phyloP scores from a whole-genome alignment of 306 rosid species.

The Oemleria cerasiformis region DNA sequence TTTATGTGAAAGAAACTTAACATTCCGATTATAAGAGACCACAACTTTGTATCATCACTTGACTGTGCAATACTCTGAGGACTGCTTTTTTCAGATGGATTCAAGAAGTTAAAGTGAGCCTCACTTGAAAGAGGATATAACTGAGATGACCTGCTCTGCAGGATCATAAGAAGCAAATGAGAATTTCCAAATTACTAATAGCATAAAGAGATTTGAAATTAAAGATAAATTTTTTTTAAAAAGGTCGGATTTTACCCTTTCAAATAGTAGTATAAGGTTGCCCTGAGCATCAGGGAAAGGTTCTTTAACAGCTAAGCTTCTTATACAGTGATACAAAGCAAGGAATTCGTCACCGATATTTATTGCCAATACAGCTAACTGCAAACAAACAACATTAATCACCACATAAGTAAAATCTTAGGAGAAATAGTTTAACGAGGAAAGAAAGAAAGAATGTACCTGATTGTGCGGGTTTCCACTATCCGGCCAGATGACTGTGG shows the following conservation, averaged over 20 bases:
- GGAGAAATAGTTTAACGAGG: background rate
- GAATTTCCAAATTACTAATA: conserved; percentile 19
- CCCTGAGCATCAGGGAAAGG: conserved; percentile 95
- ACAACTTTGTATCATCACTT: conserved; percentile 43
- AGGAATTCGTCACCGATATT: conserved; percentile 89
- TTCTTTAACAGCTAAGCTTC: conserved; percentile 84
- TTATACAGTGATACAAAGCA: conserved; percentile 87
- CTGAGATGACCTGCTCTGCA: conserved; percentile 78
- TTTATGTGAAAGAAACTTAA: conserved; percentile 72
- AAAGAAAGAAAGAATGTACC: conserved; percentile 36
- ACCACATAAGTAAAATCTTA: background rate
- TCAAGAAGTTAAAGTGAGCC: conserved; percentile 43
- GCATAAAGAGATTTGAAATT: background rate
- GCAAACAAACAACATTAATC: conserved; percentile 9
- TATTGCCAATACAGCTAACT: conserved; percentile 97
- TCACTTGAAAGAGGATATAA: conserved; percentile 36
- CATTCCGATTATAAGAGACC: conserved; percentile 67
- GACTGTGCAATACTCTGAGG: conserved; percentile 22
- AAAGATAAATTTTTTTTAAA: conserved; percentile 6
- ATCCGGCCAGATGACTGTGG: conserved; percentile 87
- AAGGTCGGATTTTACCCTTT: conserved; percentile 52
- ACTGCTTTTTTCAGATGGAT: conserved; percentile 37
- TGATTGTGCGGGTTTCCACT: conserved; percentile 97
- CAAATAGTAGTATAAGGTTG: conserved; percentile 75
- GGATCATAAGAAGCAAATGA: conserved; percentile 39